Base-by-base conservation (phyloP, 1,284 basidiomycete species). In the Wallemia mellicola region DNA sequence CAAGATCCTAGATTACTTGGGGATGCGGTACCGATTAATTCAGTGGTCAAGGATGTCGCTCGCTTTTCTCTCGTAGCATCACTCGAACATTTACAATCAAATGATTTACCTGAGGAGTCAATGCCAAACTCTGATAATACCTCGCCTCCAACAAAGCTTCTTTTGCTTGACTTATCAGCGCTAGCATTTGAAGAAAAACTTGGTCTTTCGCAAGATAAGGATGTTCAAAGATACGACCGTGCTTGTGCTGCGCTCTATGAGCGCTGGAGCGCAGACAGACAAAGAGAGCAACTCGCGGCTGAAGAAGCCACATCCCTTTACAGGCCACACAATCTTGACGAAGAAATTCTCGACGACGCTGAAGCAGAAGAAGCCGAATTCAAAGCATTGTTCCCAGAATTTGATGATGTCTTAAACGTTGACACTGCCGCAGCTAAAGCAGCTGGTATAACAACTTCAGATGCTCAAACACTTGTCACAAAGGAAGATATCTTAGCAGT, bases 301-400 rank as follows among this genome's bases (percentile, higher is more conserved):
- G 76, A 77, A 38, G 79, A 79, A 30, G 76, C 79, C 0, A 77
- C 79, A 28, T 84, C 83, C 58, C 70, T 98, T 22, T 99, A 95
- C 74, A 82, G 82, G 38, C 74, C 76, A 60, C 80, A 77, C 54
- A 75, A 75, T 60, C 70, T 76, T 27, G 76, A 79, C 28, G 72
- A 84, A 58, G 73, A 77, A 27, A 75, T 76, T 26, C 70, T 76
- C 11, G 76, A 76, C 14, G 91, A 89, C 62, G 78, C 78, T 11
- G 83, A 85, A 64, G 66, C 76, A 32, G 84, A 92, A 66, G 84
- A 84, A 67, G 74, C 75, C 62, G 91, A 95, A 66, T 86, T 94
- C 67, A 71, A 78, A 25, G 70, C 76, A 1, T 69, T 94, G 57
- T 95, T 96, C 70, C 88, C 91, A 1, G 78, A 80, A 24, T 95